Base-by-base conservation (phyloP, 768 basidiomycete species). In the Auriscalpium microsporum region DNA sequence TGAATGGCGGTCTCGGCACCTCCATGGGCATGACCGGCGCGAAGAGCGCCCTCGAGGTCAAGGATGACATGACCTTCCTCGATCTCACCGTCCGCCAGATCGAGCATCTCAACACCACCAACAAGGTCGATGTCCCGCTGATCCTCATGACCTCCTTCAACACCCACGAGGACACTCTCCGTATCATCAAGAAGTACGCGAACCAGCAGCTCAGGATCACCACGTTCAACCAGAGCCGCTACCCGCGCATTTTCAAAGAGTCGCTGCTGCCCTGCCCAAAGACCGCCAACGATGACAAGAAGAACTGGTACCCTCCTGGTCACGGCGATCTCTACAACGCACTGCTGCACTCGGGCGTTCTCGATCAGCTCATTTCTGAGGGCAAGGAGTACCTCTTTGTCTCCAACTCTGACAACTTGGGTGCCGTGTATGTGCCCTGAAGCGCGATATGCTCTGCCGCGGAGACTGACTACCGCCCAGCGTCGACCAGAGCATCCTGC, bases 101-200 rank as follows among this genome's bases (percentile, higher is more conserved):
- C 58, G 83, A 87, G 73, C 86, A 86, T 64, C 77, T 85, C 63
- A 86, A 85, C 71, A 78, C 77, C 34, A 71, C 72, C 47, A 71
- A 78, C 73, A 72, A 75, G 55, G 80, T 78, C 67, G 83, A 87
- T 70, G 86, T 87, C 52, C 86, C 86, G 1, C 82, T 87, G 67
- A 84, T 87, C 69, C 78, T 87, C 63, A 87, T 87, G 85, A 87
- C 86, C 64, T 86, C 84, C 51, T 87, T 87, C 75, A 87, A 87
- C 73, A 87, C 85, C 8, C 84, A 86, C 67, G 86, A 87, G 23
- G 85, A 87, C 67, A 87, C 85, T 16, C 75, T 83, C 33, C 80
- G 86, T 47, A 83, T 87, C 72, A 86, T 87, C 67, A 86, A 86
- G 69, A 87, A 87, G 71, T 87, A 87, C 71, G 78, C 79, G 45